These are phyloP conservation scores for Silene noctiflora DNA, from an alignment of 179 eudicot species.

Conservation along the genomic window DNA sequence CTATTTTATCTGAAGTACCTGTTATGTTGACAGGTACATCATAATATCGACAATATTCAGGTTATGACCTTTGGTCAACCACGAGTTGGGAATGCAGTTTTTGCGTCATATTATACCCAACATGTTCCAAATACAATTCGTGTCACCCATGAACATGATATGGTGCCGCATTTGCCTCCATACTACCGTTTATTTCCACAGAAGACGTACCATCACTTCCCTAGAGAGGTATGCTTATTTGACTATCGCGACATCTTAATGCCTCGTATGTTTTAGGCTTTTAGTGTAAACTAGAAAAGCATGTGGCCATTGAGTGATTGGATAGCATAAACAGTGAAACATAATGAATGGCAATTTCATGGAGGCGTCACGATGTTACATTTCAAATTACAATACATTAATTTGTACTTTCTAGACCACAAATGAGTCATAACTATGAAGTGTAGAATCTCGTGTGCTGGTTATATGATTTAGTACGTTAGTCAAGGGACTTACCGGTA, in stretches of 20 bases:
- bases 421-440: no score
- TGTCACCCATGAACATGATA: constrained; percentile 77
- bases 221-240: constrained; percentile 73
- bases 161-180: constrained; percentile 97
- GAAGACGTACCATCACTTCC: constrained; percentile 90
- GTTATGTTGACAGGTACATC: constrained; percentile 51
- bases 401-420: no score
- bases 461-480: no score
- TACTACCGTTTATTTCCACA: constrained; percentile 60
- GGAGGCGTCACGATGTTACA: background rate
- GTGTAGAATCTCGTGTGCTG: no score
- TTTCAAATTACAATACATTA: no score
- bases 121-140: constrained; percentile 82
- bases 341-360: no score
- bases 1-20: background rate
- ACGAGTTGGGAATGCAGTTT: constrained; percentile 86
- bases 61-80: constrained; percentile 92
- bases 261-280: background rate
- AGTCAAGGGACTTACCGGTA: no score
- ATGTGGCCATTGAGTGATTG: no score
- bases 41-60: constrained; percentile 48
- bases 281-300: no score
- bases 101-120: constrained; percentile 61
- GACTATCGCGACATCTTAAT: background rate
- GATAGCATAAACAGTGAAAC: no score